Evolutionary conservation across 1,284 basidiomycete genomes (phyloP), one percentile per base, ranked within the genome.

Genomic region (Golubevia sp.): DNA sequence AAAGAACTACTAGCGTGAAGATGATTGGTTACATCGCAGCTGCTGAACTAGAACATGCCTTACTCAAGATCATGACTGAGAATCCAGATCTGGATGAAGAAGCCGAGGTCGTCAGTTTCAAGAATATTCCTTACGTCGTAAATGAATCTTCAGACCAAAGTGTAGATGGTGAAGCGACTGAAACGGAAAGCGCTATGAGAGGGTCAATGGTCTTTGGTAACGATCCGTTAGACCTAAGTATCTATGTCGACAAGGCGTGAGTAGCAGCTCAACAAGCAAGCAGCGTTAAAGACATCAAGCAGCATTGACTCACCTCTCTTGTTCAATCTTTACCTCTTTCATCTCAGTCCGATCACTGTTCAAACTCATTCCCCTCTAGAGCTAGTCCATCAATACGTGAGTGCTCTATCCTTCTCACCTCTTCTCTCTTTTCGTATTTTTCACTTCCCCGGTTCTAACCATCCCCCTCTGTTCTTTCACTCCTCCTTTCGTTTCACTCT

Each of bases 1-100:
- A 30, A 51, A 15, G 55, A 59, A 18, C 85, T 3, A 85, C 86
- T 23, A 87, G 88, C 38, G 70, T 88, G 70, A 88, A 91, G 49
- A 88, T 97, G 86, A 88, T 93, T n/a, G 96, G 94, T 2, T 96
- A 95, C 83, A 91, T 98, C 66, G 93, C 94, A 0, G 89, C 91
- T 34, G 93, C 90, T 78, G 96, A 98, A 84, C 88, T 99, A 26
- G 94, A 97, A 76, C 93, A 97, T 83, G 94, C 93, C 2, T 61
- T 77, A 0, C 56, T 61, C 50, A 18, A 49, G 49, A 56, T 67
- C 34, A 26, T 56, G 20, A 49, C 20, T 1, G 59, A 65, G 1
- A 48, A 63, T 2, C 63, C 61, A 7, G 56, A 64, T 15, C 34
- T 55, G 0, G 70, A 67, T 44, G 18, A 58, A 2, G 50, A 63